Percentiles rank a stretch among this genome's conserved stretches.
phyloP scores from a whole-genome alignment of 1,284 basidiomycete species.

The Vanrija sp. region DNA sequence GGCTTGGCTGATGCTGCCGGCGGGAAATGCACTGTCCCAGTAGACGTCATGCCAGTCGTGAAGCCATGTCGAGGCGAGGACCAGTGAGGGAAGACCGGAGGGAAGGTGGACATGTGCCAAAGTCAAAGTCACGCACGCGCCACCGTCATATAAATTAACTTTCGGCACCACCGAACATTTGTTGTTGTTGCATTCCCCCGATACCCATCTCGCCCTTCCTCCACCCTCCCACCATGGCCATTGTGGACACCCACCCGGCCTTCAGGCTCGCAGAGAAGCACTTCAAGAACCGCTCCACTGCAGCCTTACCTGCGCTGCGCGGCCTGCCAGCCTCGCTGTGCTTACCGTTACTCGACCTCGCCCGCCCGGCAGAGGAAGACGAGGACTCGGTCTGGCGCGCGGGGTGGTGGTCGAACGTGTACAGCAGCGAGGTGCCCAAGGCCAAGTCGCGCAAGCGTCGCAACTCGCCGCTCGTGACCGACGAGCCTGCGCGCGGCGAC shows the following conservation, averaged over 20 bases:
- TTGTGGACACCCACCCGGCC: conserved; percentile 23
- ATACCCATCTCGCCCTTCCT: not conserved
- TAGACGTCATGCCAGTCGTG: too few species aligned
- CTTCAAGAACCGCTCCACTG: conserved; percentile 42
- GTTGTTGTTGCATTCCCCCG: not conserved
- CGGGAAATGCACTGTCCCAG: too few species aligned
- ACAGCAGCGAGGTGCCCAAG: not conserved
- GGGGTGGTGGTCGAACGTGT: conserved; percentile 40
- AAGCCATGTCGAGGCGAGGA: too few species aligned
- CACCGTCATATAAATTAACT: not conserved
- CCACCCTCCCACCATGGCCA: not conserved
- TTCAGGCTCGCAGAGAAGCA: conserved; percentile 47
- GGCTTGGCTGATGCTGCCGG: too few species aligned
- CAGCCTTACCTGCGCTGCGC: conserved; percentile 25
- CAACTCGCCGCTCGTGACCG: conserved; percentile 18
- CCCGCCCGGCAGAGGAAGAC: conserved; percentile 25
- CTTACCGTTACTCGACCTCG: conserved; percentile 35
- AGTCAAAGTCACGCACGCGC: too few species aligned
- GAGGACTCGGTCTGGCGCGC: conserved; percentile 41
- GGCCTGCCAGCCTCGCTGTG: conserved; percentile 8
- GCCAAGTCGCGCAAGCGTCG: too few species aligned
- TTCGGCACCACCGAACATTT: not conserved
- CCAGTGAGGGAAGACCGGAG: too few species aligned
- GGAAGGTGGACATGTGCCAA: not conserved
- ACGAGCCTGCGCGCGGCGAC: conserved; percentile 21